phyloP scores from a whole-genome alignment of 2,329 filamentous ascomycete species.

The Fusarium torreyae region DNA sequence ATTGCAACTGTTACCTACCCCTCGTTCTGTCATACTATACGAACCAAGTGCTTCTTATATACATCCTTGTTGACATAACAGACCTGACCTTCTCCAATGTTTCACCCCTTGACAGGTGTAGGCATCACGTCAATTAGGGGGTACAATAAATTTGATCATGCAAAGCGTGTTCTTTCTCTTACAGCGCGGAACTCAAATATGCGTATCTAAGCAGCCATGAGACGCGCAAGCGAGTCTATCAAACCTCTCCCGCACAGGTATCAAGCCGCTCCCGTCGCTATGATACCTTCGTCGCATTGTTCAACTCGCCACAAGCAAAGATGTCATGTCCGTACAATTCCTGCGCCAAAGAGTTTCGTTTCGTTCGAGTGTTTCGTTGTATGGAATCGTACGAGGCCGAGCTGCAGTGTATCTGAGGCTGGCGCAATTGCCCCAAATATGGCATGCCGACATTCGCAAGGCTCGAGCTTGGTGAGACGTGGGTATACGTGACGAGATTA shows the following conservation, averaged over 20 bases:
- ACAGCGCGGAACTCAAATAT: conserved; percentile 49
- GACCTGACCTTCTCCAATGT: neutral
- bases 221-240: conserved; percentile 34
- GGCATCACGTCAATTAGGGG: conserved; percentile 4
- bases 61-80: neutral
- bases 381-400: conserved; percentile 52
- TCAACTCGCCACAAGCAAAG: conserved; percentile 42
- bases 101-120: neutral
- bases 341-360: conserved; percentile 35
- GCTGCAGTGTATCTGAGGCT: conserved; percentile 39
- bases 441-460: conserved; percentile 32
- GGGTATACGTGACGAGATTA: conserved; percentile 65
- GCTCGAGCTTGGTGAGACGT: conserved; percentile 45
- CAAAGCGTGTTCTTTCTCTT: conserved; percentile 45
- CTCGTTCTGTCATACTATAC: neutral
- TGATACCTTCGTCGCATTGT: conserved; percentile 30
- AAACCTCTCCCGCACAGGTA: conserved; percentile 36
- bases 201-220: conserved; percentile 49
- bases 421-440: conserved; percentile 32
- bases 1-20: neutral
- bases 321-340: conserved; percentile 42
- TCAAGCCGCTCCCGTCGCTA: conserved; percentile 28
- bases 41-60: neutral
- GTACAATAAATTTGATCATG: conserved; percentile 34
- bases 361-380: conserved; percentile 40